These are phyloP conservation scores for Jackrogersella multiformis DNA, from an alignment of 495 filamentous ascomycete genomes.

Conservation along the genomic window DNA sequence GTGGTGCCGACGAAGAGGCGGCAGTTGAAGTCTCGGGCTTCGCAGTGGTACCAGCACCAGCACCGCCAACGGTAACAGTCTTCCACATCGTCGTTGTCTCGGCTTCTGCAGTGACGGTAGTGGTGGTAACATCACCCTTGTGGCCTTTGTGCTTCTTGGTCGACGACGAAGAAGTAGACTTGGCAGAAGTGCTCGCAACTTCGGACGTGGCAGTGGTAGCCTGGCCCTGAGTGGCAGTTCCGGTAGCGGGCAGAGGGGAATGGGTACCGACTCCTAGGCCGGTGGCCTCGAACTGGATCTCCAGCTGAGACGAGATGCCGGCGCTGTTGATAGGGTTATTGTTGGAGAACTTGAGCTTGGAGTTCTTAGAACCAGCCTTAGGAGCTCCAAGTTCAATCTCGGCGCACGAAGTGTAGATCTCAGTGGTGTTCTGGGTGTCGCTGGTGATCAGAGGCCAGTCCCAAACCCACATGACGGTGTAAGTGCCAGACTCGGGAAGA, in stretches of 20 bases:
- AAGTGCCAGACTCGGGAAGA: conserved; percentile 58
- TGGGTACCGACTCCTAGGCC: conserved; percentile 42
- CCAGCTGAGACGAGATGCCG: conserved; percentile 50
- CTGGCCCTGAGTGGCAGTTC: background rate
- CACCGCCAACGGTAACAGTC: conserved; percentile 33
- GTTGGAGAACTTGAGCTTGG: conserved; percentile 43
- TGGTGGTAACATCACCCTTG: conserved; percentile 36
- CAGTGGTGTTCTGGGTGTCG: conserved; percentile 52
- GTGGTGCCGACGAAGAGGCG: background rate
- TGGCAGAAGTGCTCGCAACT: background rate
- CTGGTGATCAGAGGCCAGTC: conserved; percentile 75
- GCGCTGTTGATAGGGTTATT: conserved; percentile 38
- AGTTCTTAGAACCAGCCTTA: conserved; percentile 16
- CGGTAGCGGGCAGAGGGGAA: conserved; percentile 23
- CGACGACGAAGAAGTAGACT: background rate
- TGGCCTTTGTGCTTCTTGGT: conserved; percentile 11
- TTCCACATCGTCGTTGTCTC: conserved; percentile 32
- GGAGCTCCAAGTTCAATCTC: conserved; percentile 70
- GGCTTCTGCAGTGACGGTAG: conserved; percentile 40
- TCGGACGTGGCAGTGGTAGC: background rate
- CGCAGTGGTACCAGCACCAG: background rate
- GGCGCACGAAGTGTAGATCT: conserved; percentile 85
- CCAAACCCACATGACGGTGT: conserved; percentile 93
- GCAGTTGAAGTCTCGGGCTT: background rate
- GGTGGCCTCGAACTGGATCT: conserved; percentile 49